Percentiles rank a stretch among this genome's conserved stretches.
These are phyloP conservation scores for Candida tropicalis DNA, from an alignment of 1,139 yeast species.

Conservation along the genomic window DNA sequence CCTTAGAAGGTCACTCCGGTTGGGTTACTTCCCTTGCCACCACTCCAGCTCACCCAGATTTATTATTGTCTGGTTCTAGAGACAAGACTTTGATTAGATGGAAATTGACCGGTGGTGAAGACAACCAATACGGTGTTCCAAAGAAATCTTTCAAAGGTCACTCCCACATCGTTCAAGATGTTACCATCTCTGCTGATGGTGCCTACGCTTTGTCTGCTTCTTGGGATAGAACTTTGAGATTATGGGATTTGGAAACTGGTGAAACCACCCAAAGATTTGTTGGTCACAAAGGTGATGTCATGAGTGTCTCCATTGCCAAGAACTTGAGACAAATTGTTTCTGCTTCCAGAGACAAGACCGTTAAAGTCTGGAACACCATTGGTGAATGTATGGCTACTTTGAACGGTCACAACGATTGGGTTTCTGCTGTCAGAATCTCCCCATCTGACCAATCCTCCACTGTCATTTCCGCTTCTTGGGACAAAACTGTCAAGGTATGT, in stretches of 20 bases:
- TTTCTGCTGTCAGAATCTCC: slow-evolving; percentile 94
- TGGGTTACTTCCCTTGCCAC: slow-evolving; percentile 99
- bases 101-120: slow-evolving; percentile 96
- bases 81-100: slow-evolving; percentile 98
- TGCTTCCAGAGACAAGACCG: slow-evolving; percentile 99
- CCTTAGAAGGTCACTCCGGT: slow-evolving; percentile 85
- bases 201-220: slow-evolving; percentile 98
- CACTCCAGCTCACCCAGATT: slow-evolving; percentile 97
- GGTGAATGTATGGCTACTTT: slow-evolving; percentile 98
- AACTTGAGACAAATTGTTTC: slow-evolving; percentile 98
- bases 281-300: slow-evolving; percentile 97
- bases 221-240: slow-evolving; percentile 99
- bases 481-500: slow-evolving; percentile 98
- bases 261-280: slow-evolving; percentile 93
- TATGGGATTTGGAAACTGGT: slow-evolving; percentile 97
- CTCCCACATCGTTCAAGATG: slow-evolving; percentile 98
- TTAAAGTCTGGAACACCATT: slow-evolving; percentile 99
- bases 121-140: slow-evolving; percentile 97
- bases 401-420: slow-evolving; percentile 98
- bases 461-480: slow-evolving; percentile 99
- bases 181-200: slow-evolving; percentile 98
- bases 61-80: slow-evolving; percentile 97
- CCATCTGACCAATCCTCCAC: slow-evolving; percentile 74
- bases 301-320: slow-evolving; percentile 95
- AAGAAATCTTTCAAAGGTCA: slow-evolving; percentile 97